Percentiles rank a stretch among this genome's conserved stretches.
Conservation (phyloP, 1,284 basidiomycete species). For the Mycosarcoma mackinlayi region DNA sequence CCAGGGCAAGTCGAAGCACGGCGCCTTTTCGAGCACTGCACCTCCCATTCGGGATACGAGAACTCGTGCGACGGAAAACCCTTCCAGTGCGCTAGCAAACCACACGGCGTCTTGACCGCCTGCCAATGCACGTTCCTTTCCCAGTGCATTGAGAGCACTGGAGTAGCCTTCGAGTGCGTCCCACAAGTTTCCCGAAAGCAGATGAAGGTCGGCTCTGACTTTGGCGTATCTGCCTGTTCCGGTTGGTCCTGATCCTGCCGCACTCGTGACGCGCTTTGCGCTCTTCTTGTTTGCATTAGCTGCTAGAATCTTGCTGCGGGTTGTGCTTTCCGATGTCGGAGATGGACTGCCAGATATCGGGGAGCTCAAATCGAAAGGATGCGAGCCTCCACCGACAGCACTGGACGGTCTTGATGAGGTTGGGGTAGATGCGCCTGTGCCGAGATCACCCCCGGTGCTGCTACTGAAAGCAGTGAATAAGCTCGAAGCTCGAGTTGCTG, state of each 20-base stretch:
- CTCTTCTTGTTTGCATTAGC: conserved; percentile 41
- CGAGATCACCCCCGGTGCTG: conserved; percentile 9
- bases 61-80: conserved; percentile 62
- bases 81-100: conserved; percentile 66
- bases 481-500: conserved; percentile 44
- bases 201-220: conserved; percentile 57
- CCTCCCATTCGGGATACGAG: conserved; percentile 63
- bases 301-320: conserved; percentile 36
- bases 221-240: conserved; percentile 59
- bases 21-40: conserved; percentile 57
- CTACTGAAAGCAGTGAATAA: conserved; percentile 49
- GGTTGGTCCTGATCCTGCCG: conserved; percentile 37
- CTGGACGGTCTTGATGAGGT: conserved; percentile 29
- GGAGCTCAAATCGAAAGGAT: conserved; percentile 31
- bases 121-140: conserved; percentile 64
- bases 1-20: conserved; percentile 49
- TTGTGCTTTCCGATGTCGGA: conserved; percentile 38
- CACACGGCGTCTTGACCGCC: conserved; percentile 67
- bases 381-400: conserved; percentile 47
- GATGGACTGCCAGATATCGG: conserved; percentile 19
- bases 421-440: conserved; percentile 13
- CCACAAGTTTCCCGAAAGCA: conserved; percentile 65
- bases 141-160: conserved; percentile 39
- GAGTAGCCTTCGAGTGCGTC: conserved; percentile 60
- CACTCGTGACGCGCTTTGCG: conserved; percentile 27